Evolutionary conservation across 2,329 filamentous ascomycete species (phyloP).

Genomic region (Stagonosporopsis tanaceti): DNA sequence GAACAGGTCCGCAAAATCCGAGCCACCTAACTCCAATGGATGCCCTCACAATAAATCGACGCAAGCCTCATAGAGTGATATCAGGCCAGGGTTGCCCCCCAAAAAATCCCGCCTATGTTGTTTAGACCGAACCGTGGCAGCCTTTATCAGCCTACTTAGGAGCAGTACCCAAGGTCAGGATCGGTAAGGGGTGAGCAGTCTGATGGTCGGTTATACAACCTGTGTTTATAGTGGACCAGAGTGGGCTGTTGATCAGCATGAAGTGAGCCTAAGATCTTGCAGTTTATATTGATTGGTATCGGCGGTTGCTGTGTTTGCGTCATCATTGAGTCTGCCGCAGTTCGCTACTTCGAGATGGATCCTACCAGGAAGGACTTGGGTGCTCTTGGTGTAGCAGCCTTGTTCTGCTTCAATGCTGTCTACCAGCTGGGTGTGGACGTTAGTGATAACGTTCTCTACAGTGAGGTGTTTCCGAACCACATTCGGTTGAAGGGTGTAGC

Average conservation of each 20-base stretch:
- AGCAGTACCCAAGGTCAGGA: not conserved
- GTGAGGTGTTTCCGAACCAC: conserved; percentile 32
- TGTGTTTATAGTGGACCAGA: not conserved
- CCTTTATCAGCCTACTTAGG: no score
- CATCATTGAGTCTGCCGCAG: conserved; percentile 30
- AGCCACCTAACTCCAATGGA: no score
- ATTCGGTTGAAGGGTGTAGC: conserved; percentile 35
- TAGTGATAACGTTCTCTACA: conserved; percentile 30
- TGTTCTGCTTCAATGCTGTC: conserved; percentile 34
- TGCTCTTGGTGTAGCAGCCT: conserved; percentile 9
- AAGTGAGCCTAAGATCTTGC: not conserved
- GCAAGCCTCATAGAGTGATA: no score
- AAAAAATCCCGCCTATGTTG: no score
- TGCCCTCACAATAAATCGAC: no score
- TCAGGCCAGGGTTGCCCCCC: no score
- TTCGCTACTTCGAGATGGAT: not conserved
- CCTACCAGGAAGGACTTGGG: not conserved
- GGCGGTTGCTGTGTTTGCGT: conserved; percentile 32
- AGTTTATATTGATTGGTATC: conserved; percentile 31
- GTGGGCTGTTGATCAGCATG: not conserved
- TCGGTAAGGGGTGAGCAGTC: not conserved
- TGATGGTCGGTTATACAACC: not conserved
- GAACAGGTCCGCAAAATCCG: not conserved
- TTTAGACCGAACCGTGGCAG: not conserved
- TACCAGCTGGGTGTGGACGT: conserved; percentile 35